Evolutionary conservation across 495 filamentous ascomycete species (phyloP).

Genomic region (Glutinoglossum americanum): DNA sequence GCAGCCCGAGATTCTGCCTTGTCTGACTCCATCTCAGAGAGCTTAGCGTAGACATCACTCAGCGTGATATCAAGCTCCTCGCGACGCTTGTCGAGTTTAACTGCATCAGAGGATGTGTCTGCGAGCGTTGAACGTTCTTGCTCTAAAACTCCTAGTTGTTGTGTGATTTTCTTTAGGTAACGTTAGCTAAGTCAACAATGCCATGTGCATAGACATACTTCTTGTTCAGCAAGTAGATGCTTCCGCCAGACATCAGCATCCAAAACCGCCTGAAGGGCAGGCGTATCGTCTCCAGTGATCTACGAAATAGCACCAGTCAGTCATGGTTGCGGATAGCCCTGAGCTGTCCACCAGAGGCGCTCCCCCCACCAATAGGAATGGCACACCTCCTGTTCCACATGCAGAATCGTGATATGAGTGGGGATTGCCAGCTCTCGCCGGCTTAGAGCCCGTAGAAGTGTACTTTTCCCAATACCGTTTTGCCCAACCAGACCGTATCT

Average conservation of each 20-base stretch:
- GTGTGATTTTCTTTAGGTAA: constrained; percentile 48
- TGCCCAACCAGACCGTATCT: constrained; percentile 95
- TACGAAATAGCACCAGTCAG: constrained; percentile 13
- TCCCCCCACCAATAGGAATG: neutral
- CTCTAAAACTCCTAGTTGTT: constrained; percentile 60
- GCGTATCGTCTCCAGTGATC: constrained; percentile 91
- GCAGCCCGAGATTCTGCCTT: constrained; percentile 91
- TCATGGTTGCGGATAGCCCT: neutral
- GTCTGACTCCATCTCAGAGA: constrained; percentile 97
- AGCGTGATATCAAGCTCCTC: constrained; percentile 78
- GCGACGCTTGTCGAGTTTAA: constrained; percentile 59
- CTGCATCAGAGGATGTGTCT: constrained; percentile 70
- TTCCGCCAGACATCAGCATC: constrained; percentile 99
- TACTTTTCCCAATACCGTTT: constrained; percentile 99
- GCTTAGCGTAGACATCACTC: constrained; percentile 74
- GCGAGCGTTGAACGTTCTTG: constrained; percentile 57
- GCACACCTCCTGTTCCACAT: constrained; percentile 90
- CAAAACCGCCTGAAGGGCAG: constrained; percentile 83
- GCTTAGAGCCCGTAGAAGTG: constrained; percentile 73
- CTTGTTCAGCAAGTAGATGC: constrained; percentile 76
- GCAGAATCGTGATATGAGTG: constrained; percentile 92
- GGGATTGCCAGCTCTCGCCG: constrained; percentile 87
- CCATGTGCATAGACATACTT: constrained; percentile 26
- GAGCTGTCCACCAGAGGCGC: neutral
- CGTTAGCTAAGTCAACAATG: neutral